Conservation (phyloP, 192 early-diverging fungal species). For the Allomyces macrogynus region DNA sequence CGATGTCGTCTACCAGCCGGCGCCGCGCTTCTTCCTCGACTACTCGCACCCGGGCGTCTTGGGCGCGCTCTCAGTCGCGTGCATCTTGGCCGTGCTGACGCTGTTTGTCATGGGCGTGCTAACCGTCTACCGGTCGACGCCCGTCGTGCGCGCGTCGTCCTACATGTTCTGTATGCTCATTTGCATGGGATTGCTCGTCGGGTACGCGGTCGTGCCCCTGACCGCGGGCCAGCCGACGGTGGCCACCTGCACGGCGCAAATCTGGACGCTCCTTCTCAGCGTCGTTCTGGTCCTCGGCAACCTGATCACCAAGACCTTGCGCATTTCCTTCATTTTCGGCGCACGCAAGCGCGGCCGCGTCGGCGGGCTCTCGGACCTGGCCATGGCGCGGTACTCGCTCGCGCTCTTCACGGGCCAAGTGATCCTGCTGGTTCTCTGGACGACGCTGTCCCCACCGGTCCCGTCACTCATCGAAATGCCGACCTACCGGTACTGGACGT, state of each 20-base stretch:
- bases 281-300: background rate
- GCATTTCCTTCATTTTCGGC: background rate
- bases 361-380: background rate
- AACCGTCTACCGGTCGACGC: background rate
- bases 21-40: background rate
- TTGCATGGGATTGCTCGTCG: background rate
- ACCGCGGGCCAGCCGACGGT: background rate
- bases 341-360: background rate
- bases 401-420: background rate
- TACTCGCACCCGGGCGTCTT: background rate
- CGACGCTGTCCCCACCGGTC: background rate
- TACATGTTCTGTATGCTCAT: background rate
- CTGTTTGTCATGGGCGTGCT: background rate
- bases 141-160: background rate
- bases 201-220: background rate
- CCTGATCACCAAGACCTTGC: background rate
- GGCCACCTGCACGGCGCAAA: background rate
- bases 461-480: background rate
- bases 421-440: background rate
- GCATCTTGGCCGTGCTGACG: background rate
- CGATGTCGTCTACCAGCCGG: background rate
- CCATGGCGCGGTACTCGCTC: background rate
- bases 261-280: background rate
- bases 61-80: background rate
- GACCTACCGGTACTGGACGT: conserved; percentile 1